Conservation (phyloP, 2,329 filamentous ascomycete genomes). For the Xylariaceae sp. region DNA sequence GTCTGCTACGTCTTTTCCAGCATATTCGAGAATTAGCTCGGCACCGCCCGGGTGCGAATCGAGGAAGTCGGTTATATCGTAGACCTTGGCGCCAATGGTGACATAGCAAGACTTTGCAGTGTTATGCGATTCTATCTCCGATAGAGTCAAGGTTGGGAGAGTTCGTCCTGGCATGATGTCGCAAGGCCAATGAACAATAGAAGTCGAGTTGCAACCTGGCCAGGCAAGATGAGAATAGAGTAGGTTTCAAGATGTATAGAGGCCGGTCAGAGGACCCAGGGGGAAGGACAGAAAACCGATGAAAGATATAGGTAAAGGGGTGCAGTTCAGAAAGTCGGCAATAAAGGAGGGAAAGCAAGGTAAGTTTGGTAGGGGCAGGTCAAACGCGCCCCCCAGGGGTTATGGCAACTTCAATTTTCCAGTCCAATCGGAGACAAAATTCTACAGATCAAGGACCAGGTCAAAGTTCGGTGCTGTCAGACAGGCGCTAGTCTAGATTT, state of each 20-base stretch:
- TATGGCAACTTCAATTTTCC: no score
- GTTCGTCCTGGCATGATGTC: slow-evolving; percentile 68
- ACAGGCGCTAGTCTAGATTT: no score
- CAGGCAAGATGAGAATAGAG: neutral
- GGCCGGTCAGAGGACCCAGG: slow-evolving; percentile 1
- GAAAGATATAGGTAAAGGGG: slow-evolving; percentile 8
- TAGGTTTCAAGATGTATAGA: neutral
- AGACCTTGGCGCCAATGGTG: slow-evolving; percentile 82
- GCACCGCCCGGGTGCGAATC: slow-evolving; percentile 86
- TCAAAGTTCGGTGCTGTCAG: no score
- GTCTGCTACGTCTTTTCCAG: slow-evolving; percentile 74
- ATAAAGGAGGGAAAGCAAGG: no score
- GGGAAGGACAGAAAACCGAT: neutral
- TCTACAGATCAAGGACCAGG: no score
- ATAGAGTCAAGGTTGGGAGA: slow-evolving; percentile 74
- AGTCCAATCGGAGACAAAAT: no score
- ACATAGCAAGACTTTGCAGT: slow-evolving; percentile 84
- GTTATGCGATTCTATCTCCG: slow-evolving; percentile 78
- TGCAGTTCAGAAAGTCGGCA: neutral
- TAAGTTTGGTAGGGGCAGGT: no score
- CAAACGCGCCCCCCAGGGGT: no score
- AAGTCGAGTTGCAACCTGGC: neutral
- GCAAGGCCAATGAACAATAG: neutral
- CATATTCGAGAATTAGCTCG: slow-evolving; percentile 84
- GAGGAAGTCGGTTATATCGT: slow-evolving; percentile 88